phyloP scores from a whole-genome alignment of 306 rosid genomes.

The Delonix regia region DNA sequence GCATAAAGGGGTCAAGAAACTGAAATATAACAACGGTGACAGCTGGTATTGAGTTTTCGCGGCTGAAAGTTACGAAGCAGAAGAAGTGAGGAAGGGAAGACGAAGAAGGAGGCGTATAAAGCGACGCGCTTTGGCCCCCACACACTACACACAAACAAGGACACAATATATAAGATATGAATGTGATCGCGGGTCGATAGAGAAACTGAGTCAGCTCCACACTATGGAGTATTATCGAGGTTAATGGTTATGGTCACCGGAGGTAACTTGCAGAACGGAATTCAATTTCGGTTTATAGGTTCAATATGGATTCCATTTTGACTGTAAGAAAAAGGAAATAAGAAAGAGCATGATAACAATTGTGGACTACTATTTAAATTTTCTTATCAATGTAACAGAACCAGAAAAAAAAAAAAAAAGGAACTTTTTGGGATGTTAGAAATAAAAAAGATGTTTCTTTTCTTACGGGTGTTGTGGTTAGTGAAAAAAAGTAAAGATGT shows the following conservation, averaged over 20 bases:
- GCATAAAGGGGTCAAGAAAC: not conserved
- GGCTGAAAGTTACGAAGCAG: conserved; percentile 4
- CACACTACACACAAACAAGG: not conserved
- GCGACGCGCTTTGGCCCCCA: conserved; percentile 1
- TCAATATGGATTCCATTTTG: too few species aligned
- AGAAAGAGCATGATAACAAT: too few species aligned
- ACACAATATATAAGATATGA: not conserved
- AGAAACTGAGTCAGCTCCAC: not conserved
- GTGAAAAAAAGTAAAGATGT: too few species aligned
- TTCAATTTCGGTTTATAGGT: not conserved
- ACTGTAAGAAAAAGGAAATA: too few species aligned
- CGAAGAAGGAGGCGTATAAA: not conserved
- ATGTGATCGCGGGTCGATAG: not conserved
- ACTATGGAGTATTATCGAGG: not conserved
- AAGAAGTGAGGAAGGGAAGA: not conserved
- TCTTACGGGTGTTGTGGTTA: too few species aligned
- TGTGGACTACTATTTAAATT: too few species aligned
- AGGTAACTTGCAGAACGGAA: not conserved
- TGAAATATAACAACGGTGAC: not conserved
- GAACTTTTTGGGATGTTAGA: too few species aligned
- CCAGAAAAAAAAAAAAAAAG: too few species aligned
- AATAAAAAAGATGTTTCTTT: too few species aligned
- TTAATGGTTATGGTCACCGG: not conserved
- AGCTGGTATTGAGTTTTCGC: not conserved
- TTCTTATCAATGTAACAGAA: too few species aligned